These are phyloP conservation scores for Fagopyrum tataricum DNA, from an alignment of 148 eudicot genomes.

Conservation along the genomic window DNA sequence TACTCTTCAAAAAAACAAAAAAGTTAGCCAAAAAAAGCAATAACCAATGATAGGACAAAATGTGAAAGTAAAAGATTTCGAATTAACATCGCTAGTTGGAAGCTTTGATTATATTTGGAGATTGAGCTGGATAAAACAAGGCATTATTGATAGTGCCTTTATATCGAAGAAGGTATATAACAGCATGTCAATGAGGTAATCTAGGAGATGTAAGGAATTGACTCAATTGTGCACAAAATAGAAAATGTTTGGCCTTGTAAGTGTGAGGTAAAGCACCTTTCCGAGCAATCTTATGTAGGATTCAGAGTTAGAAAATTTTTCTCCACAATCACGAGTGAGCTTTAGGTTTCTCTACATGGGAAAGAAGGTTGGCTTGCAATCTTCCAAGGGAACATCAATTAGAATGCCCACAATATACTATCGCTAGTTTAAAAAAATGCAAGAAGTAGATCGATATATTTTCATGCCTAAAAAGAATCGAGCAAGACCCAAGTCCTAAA, in stretches of 20 bases:
- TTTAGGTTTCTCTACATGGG: not conserved
- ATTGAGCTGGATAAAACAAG: not conserved
- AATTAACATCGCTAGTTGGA: not conserved
- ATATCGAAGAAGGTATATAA: not conserved
- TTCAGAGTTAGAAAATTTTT: not conserved
- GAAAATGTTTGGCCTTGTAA: not conserved
- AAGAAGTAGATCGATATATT: not conserved
- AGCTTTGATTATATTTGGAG: not conserved
- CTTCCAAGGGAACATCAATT: not conserved
- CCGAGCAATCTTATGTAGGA: not conserved
- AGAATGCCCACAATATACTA: not conserved
- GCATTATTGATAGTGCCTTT: not conserved
- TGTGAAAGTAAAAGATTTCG: not conserved
- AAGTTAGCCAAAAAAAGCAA: not conserved
- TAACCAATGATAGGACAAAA: not conserved
- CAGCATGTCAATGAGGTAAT: not conserved
- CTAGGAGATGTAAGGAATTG: not conserved
- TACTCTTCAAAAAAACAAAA: no score
- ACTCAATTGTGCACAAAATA: not conserved
- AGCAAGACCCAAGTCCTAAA: not conserved
- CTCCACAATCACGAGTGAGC: not conserved
- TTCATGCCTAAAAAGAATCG: not conserved
- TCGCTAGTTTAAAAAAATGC: not conserved
- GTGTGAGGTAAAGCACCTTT: not conserved
- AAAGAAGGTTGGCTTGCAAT: not conserved